These are phyloP conservation scores for Jaltomata sinuosa DNA, from an alignment of 257 asterid species.

Conservation along the genomic window DNA sequence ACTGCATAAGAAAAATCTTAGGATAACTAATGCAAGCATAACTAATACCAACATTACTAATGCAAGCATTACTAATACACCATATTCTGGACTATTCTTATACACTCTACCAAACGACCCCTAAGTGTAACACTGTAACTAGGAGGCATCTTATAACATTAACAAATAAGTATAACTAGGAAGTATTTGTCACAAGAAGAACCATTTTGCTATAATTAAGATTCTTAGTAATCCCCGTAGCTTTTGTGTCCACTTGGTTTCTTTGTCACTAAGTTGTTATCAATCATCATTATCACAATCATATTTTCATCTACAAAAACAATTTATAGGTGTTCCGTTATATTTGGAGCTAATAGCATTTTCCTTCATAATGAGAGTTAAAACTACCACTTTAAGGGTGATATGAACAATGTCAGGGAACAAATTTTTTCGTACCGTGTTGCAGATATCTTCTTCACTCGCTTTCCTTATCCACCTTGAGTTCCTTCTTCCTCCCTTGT, in stretches of 20 bases:
- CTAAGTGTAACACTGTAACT: background rate
- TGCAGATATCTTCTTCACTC: background rate
- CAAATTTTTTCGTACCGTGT: background rate
- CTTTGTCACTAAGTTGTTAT: background rate
- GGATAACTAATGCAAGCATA: too few relatives aligned
- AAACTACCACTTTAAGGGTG: background rate
- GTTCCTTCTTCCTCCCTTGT: background rate
- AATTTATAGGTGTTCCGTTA: background rate
- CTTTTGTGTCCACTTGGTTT: background rate
- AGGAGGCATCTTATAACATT: background rate
- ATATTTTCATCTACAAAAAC: background rate
- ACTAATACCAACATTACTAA: too few relatives aligned
- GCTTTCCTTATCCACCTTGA: background rate
- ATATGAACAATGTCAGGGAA: background rate
- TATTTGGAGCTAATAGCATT: background rate
- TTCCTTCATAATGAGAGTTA: background rate
- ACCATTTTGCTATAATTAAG: background rate
- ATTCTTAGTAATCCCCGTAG: background rate
- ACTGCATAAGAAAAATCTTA: too few relatives aligned
- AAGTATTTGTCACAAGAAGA: background rate
- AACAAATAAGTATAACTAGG: background rate
- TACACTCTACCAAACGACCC: too few relatives aligned
- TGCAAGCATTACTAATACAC: too few relatives aligned
- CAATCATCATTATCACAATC: background rate
- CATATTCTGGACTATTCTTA: too few relatives aligned